These are phyloP conservation scores for Brassica hybrid DNA, from an alignment of 441 rosid genomes.

Conservation along the genomic window DNA sequence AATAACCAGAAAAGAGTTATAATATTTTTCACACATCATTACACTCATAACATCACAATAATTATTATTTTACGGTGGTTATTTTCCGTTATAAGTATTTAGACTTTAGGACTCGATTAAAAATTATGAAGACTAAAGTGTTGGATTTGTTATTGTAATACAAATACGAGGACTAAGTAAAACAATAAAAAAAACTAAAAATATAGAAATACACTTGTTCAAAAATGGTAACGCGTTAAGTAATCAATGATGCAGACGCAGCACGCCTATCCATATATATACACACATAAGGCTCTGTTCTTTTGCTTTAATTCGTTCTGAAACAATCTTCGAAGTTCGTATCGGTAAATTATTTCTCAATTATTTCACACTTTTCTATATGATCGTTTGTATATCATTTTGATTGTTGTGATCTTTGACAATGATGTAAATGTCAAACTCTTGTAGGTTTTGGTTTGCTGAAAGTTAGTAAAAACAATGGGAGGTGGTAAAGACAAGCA, in stretches of 20 bases:
- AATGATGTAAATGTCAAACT: slow-evolving; percentile 8
- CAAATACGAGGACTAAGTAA: neutral
- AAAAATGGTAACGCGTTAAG: slow-evolving; percentile 41
- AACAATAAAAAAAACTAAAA: neutral
- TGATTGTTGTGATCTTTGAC: slow-evolving; percentile 15
- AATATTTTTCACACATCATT: neutral
- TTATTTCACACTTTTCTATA: neutral
- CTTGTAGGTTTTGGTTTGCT: slow-evolving; percentile 27
- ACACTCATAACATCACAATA: neutral
- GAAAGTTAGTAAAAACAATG: slow-evolving; percentile 43
- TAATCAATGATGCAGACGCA: slow-evolving; percentile 9
- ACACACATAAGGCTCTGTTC: neutral
- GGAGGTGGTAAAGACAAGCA: slow-evolving; percentile 63
- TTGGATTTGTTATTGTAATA: neutral
- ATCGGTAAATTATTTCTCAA: slow-evolving; percentile 23
- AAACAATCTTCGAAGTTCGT: slow-evolving; percentile 24
- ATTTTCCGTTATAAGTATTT: neutral
- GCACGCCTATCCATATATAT: slow-evolving; percentile 31
- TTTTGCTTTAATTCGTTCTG: slow-evolving; percentile 10
- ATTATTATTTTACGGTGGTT: neutral
- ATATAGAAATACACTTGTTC: slow-evolving; percentile 21
- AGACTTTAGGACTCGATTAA: neutral
- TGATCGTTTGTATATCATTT: neutral
- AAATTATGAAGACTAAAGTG: neutral
- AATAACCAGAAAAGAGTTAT: neutral